Evolutionary conservation across 2,329 filamentous ascomycete species (phyloP), one percentile per base, ranked within the genome.

Genomic region (Neopestalotiopsis sp.): DNA sequence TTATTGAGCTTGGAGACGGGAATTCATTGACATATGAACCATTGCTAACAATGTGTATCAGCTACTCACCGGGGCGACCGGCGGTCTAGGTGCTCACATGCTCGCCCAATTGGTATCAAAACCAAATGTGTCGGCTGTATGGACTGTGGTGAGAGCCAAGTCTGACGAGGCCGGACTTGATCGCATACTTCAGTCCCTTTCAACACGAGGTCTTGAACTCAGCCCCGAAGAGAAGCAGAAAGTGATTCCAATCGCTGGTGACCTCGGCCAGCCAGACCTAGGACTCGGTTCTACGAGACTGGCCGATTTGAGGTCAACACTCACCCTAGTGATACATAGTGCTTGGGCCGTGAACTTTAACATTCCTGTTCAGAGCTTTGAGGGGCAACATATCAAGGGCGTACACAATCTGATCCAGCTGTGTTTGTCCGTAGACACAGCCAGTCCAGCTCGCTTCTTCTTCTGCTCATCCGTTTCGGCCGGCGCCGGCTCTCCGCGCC

Each of bases 321-420:
- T 38, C 17, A 60, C 57, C 32, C 24, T 32, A 13, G 32, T 60
- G 28, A 60, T 60, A 3, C 57, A 60, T 24, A 32, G 57, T 17
- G 57, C 57, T 6, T 60, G 57, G 57, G 28, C 57, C 9, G 57
- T 60, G 7, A 60, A 60, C 57, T 60, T 60, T 28, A 38, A 30
- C 28, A 60, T 60, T 28, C 57, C 57, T 17, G 28, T 60, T 6
- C 28, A 30, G 32, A 32, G 28, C 28, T 60, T 60, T 24, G 57
- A 60, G 20, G 17, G 17, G 13, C 57, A 60, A 20, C 57, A 32
- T 4, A 30, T 60, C 10, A 7, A 17, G 4, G 57, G 57, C 4
- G 28, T 60, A 5, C 57, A 60, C 32, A 60, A 60, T 34, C 57
- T 60, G 28, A 32, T 60, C 13, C 28, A 38, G 57, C 17, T 60